Percentiles rank a stretch among this genome's conserved stretches.
These are phyloP conservation scores for Podospora pseudoanserina DNA, from an alignment of 495 filamentous ascomycete species.

Conservation along the genomic window DNA sequence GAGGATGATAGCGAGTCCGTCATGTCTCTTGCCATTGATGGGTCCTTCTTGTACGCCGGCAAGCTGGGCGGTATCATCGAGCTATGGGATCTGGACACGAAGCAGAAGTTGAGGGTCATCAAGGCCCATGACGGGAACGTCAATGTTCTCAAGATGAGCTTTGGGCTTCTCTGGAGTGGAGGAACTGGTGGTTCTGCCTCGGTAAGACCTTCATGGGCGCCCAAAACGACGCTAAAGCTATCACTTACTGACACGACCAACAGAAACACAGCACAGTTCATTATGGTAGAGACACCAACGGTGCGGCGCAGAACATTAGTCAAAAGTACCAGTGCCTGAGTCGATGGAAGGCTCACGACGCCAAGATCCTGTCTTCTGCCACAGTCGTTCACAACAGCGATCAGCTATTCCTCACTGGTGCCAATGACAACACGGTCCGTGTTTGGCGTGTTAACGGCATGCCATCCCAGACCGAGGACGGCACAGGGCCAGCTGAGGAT, in stretches of 20 bases:
- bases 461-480: slow-evolving; percentile 33
- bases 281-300: slow-evolving; percentile 47
- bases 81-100: slow-evolving; percentile 94
- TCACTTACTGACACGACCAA: slow-evolving; percentile 12
- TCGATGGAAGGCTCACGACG: slow-evolving; percentile 81
- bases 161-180: slow-evolving; percentile 79
- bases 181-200: slow-evolving; percentile 74
- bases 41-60: slow-evolving; percentile 85
- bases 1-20: slow-evolving; percentile 78
- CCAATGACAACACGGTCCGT: slow-evolving; percentile 82
- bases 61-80: slow-evolving; percentile 86
- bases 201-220: slow-evolving; percentile 46
- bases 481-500: slow-evolving; percentile 47
- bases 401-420: slow-evolving; percentile 85
- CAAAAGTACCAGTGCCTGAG: slow-evolving; percentile 80
- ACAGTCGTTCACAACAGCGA: slow-evolving; percentile 62
- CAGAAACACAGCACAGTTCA: slow-evolving; percentile 58
- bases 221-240: too few species aligned
- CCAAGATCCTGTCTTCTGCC: slow-evolving; percentile 83
- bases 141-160: slow-evolving; percentile 77
- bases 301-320: slow-evolving; percentile 65
- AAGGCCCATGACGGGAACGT: slow-evolving; percentile 78
- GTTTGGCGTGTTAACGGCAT: slow-evolving; percentile 79
- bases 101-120: slow-evolving; percentile 81
- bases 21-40: slow-evolving; percentile 77